phyloP scores from a whole-genome alignment of 345 rosid genomes.

The Lumnitzera racemosa region DNA sequence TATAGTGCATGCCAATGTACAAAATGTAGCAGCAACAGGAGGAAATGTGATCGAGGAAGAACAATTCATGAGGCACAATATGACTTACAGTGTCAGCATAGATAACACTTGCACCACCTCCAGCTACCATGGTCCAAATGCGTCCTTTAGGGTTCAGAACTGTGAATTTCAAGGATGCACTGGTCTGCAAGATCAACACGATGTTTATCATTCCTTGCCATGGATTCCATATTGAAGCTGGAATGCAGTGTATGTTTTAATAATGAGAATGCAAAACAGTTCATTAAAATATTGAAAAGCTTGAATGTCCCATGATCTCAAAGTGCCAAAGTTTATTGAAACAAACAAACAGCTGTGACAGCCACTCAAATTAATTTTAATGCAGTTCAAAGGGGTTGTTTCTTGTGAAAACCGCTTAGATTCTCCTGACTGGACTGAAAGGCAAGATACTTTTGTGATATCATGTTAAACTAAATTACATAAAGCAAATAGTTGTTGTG shows the following conservation, averaged over 20 bases:
- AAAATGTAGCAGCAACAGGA: not conserved
- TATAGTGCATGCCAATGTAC: not conserved
- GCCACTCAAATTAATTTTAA: no score
- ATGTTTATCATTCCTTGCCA: not conserved
- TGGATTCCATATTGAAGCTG: not conserved
- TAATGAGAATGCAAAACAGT: no score
- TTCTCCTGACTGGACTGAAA: no score
- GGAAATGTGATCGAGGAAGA: not conserved
- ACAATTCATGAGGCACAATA: conserved; percentile 2
- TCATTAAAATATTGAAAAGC: no score
- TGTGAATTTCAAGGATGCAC: conserved; percentile 93
- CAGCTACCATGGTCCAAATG: conserved; percentile 99
- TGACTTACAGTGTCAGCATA: conserved; percentile 86
- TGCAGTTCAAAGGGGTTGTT: no score
- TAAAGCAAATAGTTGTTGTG: no score
- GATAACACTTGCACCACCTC: conserved; percentile 98
- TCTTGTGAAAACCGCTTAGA: no score
- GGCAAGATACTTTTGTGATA: no score
- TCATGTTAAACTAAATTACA: no score
- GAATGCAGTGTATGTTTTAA: not conserved
- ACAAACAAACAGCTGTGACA: no score
- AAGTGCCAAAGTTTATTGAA: no score
- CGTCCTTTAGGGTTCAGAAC: conserved; percentile 92
- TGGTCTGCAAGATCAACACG: conserved; percentile 47
- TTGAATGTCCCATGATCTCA: no score